These are phyloP conservation scores for Leccinum pallidistipes DNA, from an alignment of 1,284 basidiomycete species.

Conservation along the genomic window DNA sequence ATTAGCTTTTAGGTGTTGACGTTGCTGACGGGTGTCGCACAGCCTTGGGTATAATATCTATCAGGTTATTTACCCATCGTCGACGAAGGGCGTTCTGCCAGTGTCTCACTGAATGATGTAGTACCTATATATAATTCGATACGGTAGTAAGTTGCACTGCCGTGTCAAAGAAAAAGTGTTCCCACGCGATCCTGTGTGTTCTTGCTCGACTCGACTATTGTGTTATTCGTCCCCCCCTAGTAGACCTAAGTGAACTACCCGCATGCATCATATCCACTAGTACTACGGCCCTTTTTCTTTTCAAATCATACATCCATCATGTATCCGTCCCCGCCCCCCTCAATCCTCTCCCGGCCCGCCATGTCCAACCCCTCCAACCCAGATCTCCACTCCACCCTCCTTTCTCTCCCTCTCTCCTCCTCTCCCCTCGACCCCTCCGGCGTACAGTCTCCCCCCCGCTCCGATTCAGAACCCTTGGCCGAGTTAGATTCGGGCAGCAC, in stretches of 20 bases:
- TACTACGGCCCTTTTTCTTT: constrained; percentile 16
- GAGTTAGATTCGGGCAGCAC: constrained; percentile 27
- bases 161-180: constrained; percentile 12
- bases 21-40: constrained; percentile 11
- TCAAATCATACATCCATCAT: constrained; percentile 7
- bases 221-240: constrained; percentile 11
- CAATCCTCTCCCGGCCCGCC: constrained; percentile 10
- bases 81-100: constrained; percentile 4
- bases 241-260: constrained; percentile 27
- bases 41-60: constrained; percentile 81
- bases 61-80: constrained; percentile 44
- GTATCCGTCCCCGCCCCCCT: constrained; percentile 10
- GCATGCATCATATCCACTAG: constrained; percentile 22
- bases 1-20: not conserved
- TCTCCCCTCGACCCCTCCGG: constrained; percentile 2
- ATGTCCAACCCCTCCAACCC: constrained; percentile 9
- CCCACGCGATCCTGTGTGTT: constrained; percentile 23
- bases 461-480: constrained; percentile 32
- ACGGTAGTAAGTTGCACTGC: constrained; percentile 19
- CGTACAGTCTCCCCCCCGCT: constrained; percentile 20
- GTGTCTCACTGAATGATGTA: not conserved
- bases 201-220: not conserved
- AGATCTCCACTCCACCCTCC: constrained; percentile 13
- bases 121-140: not conserved
- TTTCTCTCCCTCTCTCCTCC: constrained; percentile 1